phyloP scores from a whole-genome alignment of 305 asterid genomes.

The Ajuga reptans region DNA sequence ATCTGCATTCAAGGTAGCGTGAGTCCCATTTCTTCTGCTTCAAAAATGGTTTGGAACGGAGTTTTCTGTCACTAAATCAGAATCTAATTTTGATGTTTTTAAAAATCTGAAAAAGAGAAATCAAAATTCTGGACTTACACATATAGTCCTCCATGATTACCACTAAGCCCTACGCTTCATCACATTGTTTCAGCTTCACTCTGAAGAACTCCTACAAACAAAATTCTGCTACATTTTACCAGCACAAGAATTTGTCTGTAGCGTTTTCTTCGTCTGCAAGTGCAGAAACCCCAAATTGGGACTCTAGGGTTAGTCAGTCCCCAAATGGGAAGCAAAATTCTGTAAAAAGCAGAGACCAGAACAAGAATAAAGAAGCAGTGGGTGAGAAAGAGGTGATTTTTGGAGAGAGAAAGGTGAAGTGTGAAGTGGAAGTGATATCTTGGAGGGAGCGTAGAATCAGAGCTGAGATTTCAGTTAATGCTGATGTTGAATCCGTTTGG shows the following conservation, averaged over 20 bases:
- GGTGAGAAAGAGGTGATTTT: conserved; percentile 29
- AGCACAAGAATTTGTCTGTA: background rate
- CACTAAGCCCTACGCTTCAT: conserved; percentile 22
- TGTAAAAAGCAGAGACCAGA: conserved; percentile 19
- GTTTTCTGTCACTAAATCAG: too few species aligned
- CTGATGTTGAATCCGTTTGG: conserved; percentile 71
- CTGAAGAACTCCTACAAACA: conserved; percentile 12
- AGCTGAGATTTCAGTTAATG: conserved; percentile 59
- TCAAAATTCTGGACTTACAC: background rate
- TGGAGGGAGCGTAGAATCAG: conserved; percentile 85
- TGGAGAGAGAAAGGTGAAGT: conserved; percentile 48
- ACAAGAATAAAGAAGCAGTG: conserved; percentile 24
- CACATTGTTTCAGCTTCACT: conserved; percentile 23
- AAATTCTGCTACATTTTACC: background rate
- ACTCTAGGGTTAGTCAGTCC: conserved; percentile 19
- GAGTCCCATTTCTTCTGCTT: background rate
- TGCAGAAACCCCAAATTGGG: conserved; percentile 40
- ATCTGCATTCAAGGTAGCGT: too few species aligned
- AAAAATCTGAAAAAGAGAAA: too few species aligned
- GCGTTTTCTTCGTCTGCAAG: conserved; percentile 33
- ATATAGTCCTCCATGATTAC: conserved; percentile 33
- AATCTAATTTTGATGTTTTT: too few species aligned
- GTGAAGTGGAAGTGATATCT: conserved; percentile 74
- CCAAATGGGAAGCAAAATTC: conserved; percentile 16
- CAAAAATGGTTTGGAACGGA: too few species aligned